Evolutionary conservation across 805 yeast species (phyloP), one percentile per base, ranked within the genome.

Genomic region (Pichia cabralensis): DNA sequence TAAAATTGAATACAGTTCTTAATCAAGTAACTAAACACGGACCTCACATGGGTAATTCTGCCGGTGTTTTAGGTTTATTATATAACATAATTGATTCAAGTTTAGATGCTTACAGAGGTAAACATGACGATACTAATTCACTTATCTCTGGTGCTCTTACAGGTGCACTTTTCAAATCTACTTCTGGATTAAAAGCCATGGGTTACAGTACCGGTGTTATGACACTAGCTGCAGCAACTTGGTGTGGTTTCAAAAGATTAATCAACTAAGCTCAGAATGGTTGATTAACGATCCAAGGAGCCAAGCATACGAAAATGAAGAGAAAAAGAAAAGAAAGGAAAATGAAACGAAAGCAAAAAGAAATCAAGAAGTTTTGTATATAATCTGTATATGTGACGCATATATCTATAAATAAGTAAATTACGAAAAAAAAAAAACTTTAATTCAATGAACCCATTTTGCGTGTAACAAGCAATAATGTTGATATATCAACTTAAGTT

Each of bases 1-100:
- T 92, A 56, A 78, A 83, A 57, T 67, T 88, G 44, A 92, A 92
- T 67, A 86, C 96, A 8, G 68, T 92, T 28, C 72, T 92, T 50
- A 92, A 92, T 67, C 83, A 84, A 54, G 71, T 92, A 51, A 92
- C 98, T 26, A 81, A 85, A 53, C 77, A 95, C 58, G 98, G 98
- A 41, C 98, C 98, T 16, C 89, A 75, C 60, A 62, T 89, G 53
- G 98, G 97, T 48, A 92, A 92, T 65, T 77, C 80, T 34, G 94
- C 95, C 12, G 98, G 96, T 64, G 94, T 86, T 15, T 68, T 92
- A 47, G 96, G 96, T 17, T 62, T 92, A 49, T 71, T 81, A 44
- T 92, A 92, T 63, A 92, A 92, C 63, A 58, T 89, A 46, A 67
- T 84, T 47, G 88, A 86, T 60, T 74, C 92, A 20, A 55, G 79